A percentile compares a stretch with the other conserved stretches of the same genome.
phyloP scores from a whole-genome alignment of 495 filamentous ascomycete species.

The Chaetomidium leptoderma region DNA sequence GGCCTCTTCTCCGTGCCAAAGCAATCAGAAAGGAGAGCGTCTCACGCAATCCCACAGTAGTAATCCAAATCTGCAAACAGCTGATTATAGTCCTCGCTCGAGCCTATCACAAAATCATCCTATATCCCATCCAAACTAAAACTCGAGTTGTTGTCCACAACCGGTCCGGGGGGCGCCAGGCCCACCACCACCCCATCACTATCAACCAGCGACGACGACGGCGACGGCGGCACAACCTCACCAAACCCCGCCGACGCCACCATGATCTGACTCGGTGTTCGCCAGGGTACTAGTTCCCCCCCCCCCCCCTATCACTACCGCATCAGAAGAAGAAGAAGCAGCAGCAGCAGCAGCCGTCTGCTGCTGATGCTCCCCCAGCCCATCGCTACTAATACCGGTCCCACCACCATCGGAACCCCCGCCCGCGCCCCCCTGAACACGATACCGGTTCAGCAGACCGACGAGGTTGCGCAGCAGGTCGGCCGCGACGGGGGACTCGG shows the following conservation, averaged over 20 bases:
- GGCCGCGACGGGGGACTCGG: neutral
- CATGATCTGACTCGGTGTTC: too few relatives aligned
- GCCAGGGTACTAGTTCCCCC: too few relatives aligned
- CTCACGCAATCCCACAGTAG: conserved; percentile 2
- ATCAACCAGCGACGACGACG: too few relatives aligned
- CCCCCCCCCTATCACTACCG: too few relatives aligned
- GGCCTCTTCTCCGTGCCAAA: too few relatives aligned
- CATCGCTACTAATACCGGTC: neutral
- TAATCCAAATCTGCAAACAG: conserved; percentile 7
- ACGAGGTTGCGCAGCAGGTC: conserved; percentile 3
- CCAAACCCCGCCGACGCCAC: too few relatives aligned
- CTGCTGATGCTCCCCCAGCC: neutral
- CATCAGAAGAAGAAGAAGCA: too few relatives aligned
- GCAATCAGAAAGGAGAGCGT: too few relatives aligned
- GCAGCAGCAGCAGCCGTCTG: neutral
- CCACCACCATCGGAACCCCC: too few relatives aligned
- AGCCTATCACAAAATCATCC: conserved; percentile 1
- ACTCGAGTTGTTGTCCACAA: neutral
- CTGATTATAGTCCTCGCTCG: neutral
- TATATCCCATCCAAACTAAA: neutral
- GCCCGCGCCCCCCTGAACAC: neutral
- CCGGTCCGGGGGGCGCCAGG: too few relatives aligned
- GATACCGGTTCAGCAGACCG: neutral
- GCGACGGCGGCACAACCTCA: too few relatives aligned
- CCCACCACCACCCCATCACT: neutral